Conservation (phyloP, 148 eudicot genomes). For the Rhododendron mucronatum region DNA sequence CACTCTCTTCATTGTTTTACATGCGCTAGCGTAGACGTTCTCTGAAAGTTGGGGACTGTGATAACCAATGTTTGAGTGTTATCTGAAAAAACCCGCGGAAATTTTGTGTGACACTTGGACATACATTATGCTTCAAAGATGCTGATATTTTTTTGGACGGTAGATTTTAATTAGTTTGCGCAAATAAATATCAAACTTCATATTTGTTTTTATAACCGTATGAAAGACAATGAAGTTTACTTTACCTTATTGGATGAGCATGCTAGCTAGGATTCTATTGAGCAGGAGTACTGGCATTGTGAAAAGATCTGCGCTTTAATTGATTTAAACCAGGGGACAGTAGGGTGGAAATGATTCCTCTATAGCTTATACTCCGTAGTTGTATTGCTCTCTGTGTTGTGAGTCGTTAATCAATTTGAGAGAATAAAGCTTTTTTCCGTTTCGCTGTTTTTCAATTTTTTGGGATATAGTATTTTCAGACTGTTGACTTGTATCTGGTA, state of each 20-base stretch:
- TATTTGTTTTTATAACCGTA: not conserved
- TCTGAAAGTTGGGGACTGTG: not conserved
- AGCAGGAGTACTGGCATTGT: not conserved
- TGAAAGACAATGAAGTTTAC: not conserved
- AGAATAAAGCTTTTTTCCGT: not conserved
- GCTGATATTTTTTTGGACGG: not conserved
- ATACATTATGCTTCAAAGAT: not conserved
- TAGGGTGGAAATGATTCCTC: not conserved
- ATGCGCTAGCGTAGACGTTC: not conserved
- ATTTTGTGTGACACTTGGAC: not conserved
- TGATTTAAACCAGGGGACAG: not conserved
- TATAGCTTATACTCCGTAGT: not conserved
- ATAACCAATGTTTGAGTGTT: not conserved
- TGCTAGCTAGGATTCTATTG: not conserved
- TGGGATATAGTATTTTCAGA: not conserved
- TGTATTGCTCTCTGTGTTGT: not conserved
- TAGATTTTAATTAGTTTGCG: not conserved
- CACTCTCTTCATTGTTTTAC: not conserved
- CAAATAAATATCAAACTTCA: not conserved
- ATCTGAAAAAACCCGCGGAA: not conserved
- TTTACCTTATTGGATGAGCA: not conserved
- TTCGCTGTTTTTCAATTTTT: not conserved
- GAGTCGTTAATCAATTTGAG: not conserved
- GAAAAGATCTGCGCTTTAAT: not conserved
- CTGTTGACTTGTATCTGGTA: not conserved